Evolutionary conservation across 768 basidiomycete genomes (phyloP), one percentile per base, ranked within the genome.

Genomic region (Trametes punicea): DNA sequence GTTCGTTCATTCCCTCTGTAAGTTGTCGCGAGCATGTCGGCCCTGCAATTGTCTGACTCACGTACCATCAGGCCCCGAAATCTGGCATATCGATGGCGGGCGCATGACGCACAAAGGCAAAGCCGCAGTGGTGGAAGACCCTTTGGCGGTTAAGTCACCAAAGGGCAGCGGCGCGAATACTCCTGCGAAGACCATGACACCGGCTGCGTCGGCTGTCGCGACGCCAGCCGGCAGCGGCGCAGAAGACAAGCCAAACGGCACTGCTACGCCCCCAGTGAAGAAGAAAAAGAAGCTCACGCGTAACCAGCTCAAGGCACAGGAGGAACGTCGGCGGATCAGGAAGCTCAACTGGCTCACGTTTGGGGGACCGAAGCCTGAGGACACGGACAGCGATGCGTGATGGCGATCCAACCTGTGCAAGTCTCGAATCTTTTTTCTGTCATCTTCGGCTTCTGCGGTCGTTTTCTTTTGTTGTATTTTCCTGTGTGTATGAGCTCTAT

Each of bases 281-380:
- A 93, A 88, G 79, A 95, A 94, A 78, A 96, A 96, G 79, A 96
- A 93, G 75, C 34, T 78, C 69, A 92, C 90, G n/a, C 81, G 90
- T 45, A 93, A 93, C 72, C 90, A 96, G 70, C 23, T 87, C 60
- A 98, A 98, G 72, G 91, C 81, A 5, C 86, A 83, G 71, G 93
- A 94, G 70, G 95, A 94, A 71, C 79, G 95, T 57, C 79, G 90
- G 68, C 78, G 85, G 66, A 67, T 84, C 66, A 80, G 92, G 65
- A 92, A 93, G 75, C 68, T 94, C 56, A 75, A 81, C 53, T 96
- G 93, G 93, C 75, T 96, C 57, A 84, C 78, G 26, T 81, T 81
- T 65, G 93, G 93, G 50, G 93, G 93, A 3, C 80, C 83, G 41
- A 87, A 84, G 64, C 89, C 89, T 56, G 89, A 91, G 68, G 89